Conservation (phyloP, 2,329 filamentous ascomycete species). For the Stagonosporopsis cucurbitacearum region DNA sequence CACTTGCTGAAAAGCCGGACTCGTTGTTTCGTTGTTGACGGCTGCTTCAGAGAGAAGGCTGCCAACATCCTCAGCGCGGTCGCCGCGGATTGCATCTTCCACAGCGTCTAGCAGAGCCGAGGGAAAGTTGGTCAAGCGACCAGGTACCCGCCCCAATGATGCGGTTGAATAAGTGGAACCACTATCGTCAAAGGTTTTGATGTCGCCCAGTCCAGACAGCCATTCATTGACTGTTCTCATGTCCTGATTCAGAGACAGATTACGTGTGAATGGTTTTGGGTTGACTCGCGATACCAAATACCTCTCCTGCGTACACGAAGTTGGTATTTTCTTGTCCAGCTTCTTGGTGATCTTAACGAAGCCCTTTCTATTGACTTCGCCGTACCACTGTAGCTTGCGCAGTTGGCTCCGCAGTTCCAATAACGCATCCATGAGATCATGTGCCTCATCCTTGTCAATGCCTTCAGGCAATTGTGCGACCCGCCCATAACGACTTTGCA, state of each 20-base stretch:
- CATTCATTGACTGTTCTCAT: conserved; percentile 84
- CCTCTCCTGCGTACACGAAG: conserved; percentile 76
- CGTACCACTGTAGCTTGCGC: conserved; percentile 95
- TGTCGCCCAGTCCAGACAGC: conserved; percentile 81
- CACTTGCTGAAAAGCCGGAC: conserved; percentile 66
- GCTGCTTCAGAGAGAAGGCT: conserved; percentile 66
- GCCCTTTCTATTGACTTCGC: conserved; percentile 91
- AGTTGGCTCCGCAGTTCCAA: conserved; percentile 87
- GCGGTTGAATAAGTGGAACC: conserved; percentile 71
- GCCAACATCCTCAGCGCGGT: conserved; percentile 65
- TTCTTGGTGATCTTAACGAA: conserved; percentile 99
- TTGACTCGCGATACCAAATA: conserved; percentile 94
- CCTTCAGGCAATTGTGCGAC: conserved; percentile 71
- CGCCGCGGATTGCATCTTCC: conserved; percentile 73
- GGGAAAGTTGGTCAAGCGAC: conserved; percentile 76
- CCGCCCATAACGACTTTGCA: conserved; percentile 86
- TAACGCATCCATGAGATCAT: conserved; percentile 88
- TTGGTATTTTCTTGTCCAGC: conserved; percentile 89
- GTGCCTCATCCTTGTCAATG: conserved; percentile 85
- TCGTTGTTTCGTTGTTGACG: conserved; percentile 57
- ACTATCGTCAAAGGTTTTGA: conserved; percentile 76
- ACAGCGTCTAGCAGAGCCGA: conserved; percentile 71
- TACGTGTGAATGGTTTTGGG: conserved; percentile 84
- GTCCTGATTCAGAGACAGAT: conserved; percentile 62
- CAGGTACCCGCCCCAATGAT: conserved; percentile 78